These are phyloP conservation scores for Arthroderma sp. DNA, from an alignment of 2,329 filamentous ascomycete genomes.

Conservation along the genomic window DNA sequence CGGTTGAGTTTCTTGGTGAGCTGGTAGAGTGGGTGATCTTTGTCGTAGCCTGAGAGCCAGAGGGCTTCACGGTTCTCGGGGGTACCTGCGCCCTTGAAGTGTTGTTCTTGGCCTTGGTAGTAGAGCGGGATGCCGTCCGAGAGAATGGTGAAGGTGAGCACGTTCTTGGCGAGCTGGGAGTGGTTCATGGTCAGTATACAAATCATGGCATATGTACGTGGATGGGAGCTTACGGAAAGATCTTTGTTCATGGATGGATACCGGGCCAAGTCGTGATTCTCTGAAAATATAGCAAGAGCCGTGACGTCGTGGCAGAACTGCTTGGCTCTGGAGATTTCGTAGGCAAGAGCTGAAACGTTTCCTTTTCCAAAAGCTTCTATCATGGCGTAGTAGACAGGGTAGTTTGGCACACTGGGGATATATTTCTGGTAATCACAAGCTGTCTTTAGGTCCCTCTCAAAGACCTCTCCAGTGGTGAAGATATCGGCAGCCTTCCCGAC, in stretches of 20 bases:
- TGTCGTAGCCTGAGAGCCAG: slow-evolving; percentile 42
- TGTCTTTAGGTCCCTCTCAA: slow-evolving; percentile 23
- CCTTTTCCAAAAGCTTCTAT: slow-evolving; percentile 10
- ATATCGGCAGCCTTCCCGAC: slow-evolving; percentile 28
- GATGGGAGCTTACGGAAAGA: slow-evolving; percentile 26
- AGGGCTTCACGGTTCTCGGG: slow-evolving; percentile 44
- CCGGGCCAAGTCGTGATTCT: slow-evolving; percentile 47
- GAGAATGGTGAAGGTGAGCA: slow-evolving; percentile 48
- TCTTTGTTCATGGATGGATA: slow-evolving; percentile 42
- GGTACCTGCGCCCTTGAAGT: slow-evolving; percentile 36
- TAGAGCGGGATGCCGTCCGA: slow-evolving; percentile 49
- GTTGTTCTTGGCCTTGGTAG: slow-evolving; percentile 55
- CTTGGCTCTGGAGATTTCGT: slow-evolving; percentile 19
- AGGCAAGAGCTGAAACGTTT: slow-evolving; percentile 20
- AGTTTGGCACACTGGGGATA: slow-evolving; percentile 36
- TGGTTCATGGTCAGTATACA: too few species aligned
- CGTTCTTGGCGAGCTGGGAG: slow-evolving; percentile 38
- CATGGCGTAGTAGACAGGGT: slow-evolving; percentile 20
- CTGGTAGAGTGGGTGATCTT: slow-evolving; percentile 36
- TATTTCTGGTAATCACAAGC: slow-evolving; percentile 32
- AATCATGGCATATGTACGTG: too few species aligned
- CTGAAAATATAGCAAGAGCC: slow-evolving; percentile 40
- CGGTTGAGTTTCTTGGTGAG: slow-evolving; percentile 37
- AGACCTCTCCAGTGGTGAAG: slow-evolving; percentile 37
- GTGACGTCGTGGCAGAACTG: slow-evolving; percentile 30